phyloP scores from a whole-genome alignment of 2,329 filamentous ascomycete genomes.

The Lecanoromycetidae sp. region DNA sequence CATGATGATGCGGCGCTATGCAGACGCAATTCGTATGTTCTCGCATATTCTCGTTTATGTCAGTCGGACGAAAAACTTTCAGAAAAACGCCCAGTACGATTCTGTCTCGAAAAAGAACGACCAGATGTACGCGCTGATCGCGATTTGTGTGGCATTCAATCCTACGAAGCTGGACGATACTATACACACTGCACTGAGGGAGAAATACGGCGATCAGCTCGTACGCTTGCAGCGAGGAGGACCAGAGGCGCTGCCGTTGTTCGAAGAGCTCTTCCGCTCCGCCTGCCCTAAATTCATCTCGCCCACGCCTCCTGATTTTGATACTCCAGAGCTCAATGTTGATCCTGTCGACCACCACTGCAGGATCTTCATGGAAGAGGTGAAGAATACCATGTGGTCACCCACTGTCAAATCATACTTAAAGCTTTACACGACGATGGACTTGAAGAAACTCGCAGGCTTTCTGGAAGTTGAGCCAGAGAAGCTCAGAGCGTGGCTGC shows the following conservation, averaged over 20 bases:
- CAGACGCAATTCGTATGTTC: constrained; percentile 99
- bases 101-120: constrained; percentile 99
- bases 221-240: constrained; percentile 92
- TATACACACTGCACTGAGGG: constrained; percentile 91
- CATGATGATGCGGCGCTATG: constrained; percentile 99
- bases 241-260: constrained; percentile 87
- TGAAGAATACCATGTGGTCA: constrained; percentile 98
- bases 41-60: constrained; percentile 99
- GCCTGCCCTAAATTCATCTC: constrained; percentile 99
- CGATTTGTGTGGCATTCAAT: constrained; percentile 97
- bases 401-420: constrained; percentile 97
- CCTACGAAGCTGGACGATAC: constrained; percentile 95
- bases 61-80: constrained; percentile 98
- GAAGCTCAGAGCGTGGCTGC: constrained; percentile 80
- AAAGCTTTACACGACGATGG: constrained; percentile 98
- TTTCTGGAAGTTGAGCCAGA: constrained; percentile 97
- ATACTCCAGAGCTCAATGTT: constrained; percentile 88
- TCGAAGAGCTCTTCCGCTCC: constrained; percentile 93
- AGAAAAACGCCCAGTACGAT: constrained; percentile 97
- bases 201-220: constrained; percentile 99
- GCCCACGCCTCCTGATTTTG: constrained; percentile 91
- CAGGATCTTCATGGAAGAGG: constrained; percentile 97
- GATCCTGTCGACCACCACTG: constrained; percentile 97
- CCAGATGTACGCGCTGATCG: constrained; percentile 98
- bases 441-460: constrained; percentile 91